These are phyloP conservation scores for Phytopythium kandeliae DNA, from an alignment of 352 stramenopile species.

Conservation along the genomic window DNA sequence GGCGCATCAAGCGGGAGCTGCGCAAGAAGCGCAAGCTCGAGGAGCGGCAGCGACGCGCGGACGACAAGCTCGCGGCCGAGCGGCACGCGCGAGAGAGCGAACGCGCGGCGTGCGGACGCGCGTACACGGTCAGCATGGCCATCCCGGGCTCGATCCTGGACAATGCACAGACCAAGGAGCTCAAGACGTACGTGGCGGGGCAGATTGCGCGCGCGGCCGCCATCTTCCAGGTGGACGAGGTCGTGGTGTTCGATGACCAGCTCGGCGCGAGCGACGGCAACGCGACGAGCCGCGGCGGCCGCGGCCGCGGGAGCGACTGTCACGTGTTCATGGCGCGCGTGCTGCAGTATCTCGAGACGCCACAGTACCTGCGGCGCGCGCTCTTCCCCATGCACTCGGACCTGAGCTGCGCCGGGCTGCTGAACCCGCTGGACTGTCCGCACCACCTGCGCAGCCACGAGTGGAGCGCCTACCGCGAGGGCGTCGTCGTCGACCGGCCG, in stretches of 20 bases:
- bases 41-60: conserved; percentile 27
- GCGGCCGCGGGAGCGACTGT: conserved; percentile 41
- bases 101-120: conserved; percentile 48
- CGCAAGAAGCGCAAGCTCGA: conserved; percentile 71
- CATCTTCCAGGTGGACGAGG: conserved; percentile 98
- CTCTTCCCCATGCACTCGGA: conserved; percentile 98
- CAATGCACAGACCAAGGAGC: conserved; percentile 96
- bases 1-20: conserved; percentile 48
- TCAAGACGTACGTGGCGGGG: conserved; percentile 95
- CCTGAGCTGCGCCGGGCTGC: conserved; percentile 93
- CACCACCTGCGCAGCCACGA: conserved; percentile 95
- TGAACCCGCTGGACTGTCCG: conserved; percentile 96
- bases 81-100: conserved; percentile 25
- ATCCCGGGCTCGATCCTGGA: conserved; percentile 95
- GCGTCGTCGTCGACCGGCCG: conserved; percentile 86
- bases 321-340: conserved; percentile 87
- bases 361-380: conserved; percentile 95
- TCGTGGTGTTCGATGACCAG: conserved; percentile 98
- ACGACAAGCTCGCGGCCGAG: conserved; percentile 33
- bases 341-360: conserved; percentile 97
- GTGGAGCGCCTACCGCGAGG: conserved; percentile 90
- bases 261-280: conserved; percentile 51
- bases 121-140: conserved; percentile 95
- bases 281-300: conserved; percentile 26
- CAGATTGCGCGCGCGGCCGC: conserved; percentile 95